Base-by-base conservation (phyloP, 768 basidiomycete genomes). In the Hydnum rufescens region DNA sequence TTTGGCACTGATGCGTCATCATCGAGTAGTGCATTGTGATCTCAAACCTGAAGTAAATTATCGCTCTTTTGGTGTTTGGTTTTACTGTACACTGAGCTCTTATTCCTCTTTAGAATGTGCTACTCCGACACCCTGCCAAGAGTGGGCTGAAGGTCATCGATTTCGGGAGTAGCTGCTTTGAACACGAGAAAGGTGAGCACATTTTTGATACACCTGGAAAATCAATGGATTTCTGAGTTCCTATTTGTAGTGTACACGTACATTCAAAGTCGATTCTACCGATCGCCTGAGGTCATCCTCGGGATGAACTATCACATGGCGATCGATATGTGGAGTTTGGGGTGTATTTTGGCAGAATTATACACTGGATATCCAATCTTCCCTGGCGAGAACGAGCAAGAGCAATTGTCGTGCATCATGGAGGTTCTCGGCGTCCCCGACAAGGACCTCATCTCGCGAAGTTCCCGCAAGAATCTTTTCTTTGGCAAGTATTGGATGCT, bases 251-350 rank as follows among this genome's bases (percentile, higher is more conserved):
- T 99, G 57, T 99, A 97, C 65, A 99, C 95, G 1, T 99, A 99
- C 63, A 97, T 99, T 58, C 95, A 97, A 66, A 93, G 89, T 68
- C 86, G 95, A 39, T 99, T 99, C 71, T 99, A 99, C 68, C 88
- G 95, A n/a, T 95, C 90, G 19, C 95, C 95, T 2, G 95, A 99
- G 67, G 93, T 99, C 59, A 99, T 99, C 53, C 76, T 99, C 34
- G 95, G 95, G 51, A 87, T 93, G 83, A 95, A 90, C 64, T 99
- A 99, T 64, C 88, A 93, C 63, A 97, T 95, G 89, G 90, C 86
- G 31, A 93, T 92, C 57, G 89, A 97, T 64, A 99, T 99, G 92
- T 99, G 95, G 95, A 93, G 89, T 70, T 66, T 99, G 58, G 95
- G 95, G 32, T 99, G 95, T 61, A 99, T 99, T 57, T 70, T 99